phyloP scores from a whole-genome alignment of 345 rosid genomes.

The rapeseed (Brassica napus) region Da-Ae NC_063438.1:25275501-25276000 shows the following conservation, averaged over 20 bases:
- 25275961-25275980: background rate
- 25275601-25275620: background rate
- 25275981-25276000: background rate
- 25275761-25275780: background rate
- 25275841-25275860: background rate
- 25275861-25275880: background rate
- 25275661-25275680: constrained; percentile 30
- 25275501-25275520: background rate
- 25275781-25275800: constrained; percentile 4
- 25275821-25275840: background rate
- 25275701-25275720: constrained; percentile 27
- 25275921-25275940: background rate
- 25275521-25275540: background rate
- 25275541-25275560: background rate
- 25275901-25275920: background rate
- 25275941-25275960: background rate
- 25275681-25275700: constrained; percentile 6
- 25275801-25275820: constrained; percentile 5
- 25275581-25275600: background rate
- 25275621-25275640: background rate
- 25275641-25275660: constrained; percentile 3
- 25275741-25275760: background rate
- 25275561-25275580: background rate
- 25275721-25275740: constrained; percentile 10
- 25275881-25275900: background rate